phyloP scores from a whole-genome alignment of 192 early-diverging fungal genomes.

The Spinellus fusiger region DNA sequence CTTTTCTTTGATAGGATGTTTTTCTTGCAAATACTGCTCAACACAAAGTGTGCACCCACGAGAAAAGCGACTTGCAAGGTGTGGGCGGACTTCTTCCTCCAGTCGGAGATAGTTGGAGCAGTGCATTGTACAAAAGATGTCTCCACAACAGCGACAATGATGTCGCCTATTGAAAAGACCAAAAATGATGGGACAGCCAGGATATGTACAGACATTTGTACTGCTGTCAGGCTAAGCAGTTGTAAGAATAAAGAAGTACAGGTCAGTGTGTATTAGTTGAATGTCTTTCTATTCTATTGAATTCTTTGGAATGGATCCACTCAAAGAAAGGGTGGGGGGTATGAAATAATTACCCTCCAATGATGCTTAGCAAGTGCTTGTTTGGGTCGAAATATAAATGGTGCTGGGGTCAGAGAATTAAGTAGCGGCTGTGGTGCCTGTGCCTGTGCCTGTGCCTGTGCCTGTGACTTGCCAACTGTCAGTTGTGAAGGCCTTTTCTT shows the following conservation, averaged over 20 bases:
- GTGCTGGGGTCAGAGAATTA: too few relatives aligned
- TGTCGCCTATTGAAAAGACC: conserved; percentile 32
- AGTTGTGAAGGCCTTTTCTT: conserved; percentile 21
- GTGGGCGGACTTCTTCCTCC: conserved; percentile 28
- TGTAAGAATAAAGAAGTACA: background rate
- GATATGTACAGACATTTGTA: conserved; percentile 21
- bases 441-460: too few relatives aligned
- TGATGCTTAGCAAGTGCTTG: too few relatives aligned
- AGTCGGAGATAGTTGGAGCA: conserved; percentile 35
- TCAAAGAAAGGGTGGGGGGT: too few relatives aligned
- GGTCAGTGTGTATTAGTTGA: background rate
- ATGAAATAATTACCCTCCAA: conserved; percentile 33
- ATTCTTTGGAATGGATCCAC: too few relatives aligned
- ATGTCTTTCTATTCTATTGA: too few relatives aligned
- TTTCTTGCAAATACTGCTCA: conserved; percentile 4
- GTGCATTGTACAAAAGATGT: conserved; percentile 34
- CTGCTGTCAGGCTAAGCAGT: conserved; percentile 27
- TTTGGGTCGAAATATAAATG: too few relatives aligned
- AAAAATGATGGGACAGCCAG: conserved; percentile 23
- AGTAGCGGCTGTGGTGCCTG: too few relatives aligned
- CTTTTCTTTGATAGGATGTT: background rate
- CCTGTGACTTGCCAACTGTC: conserved; percentile 8
- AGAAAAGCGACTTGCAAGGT: conserved; percentile 20
- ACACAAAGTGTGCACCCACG: conserved; percentile 32
- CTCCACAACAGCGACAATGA: conserved; percentile 38